Evolutionary conservation across 2,329 filamentous ascomycete genomes (phyloP), one percentile per base, ranked within the genome.

Genomic region (Botrytis porri): DNA sequence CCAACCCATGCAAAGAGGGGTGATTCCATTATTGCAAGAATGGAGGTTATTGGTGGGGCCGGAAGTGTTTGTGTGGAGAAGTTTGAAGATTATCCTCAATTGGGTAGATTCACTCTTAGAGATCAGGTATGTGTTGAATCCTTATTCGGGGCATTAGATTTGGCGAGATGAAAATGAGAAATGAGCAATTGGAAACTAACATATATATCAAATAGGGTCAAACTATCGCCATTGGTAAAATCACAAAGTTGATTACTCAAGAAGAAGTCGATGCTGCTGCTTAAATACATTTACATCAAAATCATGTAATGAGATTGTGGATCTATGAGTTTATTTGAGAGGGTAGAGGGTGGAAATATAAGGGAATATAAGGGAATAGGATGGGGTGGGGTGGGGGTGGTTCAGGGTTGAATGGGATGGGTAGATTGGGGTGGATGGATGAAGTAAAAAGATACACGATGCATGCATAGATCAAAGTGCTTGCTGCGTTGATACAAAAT

Each of bases 141-240:
- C 80, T 39, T 71, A 29, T 59, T 7, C n/a, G 4, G 16, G 8
- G 4, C 16, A 12, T 18, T 14, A 12, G 25, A 3, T 32, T n/a
- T 22, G 35, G 43, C 64, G 39, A 7, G 12, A 39, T 25, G 25
- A 4, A 39, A 45, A 32, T 25, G 18, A 16, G 10, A 25, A 10
- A 3, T 5, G 6, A 43, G 29, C 59, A 59, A 6, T 35, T 60
- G 20, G 20, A 63, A 73, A 66, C 74, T 80, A 75, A 80, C 70
- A 60, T 39, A 18, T 70, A 54, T n/a, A 35, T 61, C 76, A 69
- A 81, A 71, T 81, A 98, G 91, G 96, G 96, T 79, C 95, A 98
- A 92, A 99, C 96, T 0, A 98, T 99, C 85, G 96, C 96, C 73
- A 99, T 99, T 85, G 96, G 96, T 81, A 99, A 99, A 89, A 97